Evolutionary conservation across 1,284 basidiomycete genomes (phyloP).

Genomic region (Vanrija pseudolonga): DNA sequence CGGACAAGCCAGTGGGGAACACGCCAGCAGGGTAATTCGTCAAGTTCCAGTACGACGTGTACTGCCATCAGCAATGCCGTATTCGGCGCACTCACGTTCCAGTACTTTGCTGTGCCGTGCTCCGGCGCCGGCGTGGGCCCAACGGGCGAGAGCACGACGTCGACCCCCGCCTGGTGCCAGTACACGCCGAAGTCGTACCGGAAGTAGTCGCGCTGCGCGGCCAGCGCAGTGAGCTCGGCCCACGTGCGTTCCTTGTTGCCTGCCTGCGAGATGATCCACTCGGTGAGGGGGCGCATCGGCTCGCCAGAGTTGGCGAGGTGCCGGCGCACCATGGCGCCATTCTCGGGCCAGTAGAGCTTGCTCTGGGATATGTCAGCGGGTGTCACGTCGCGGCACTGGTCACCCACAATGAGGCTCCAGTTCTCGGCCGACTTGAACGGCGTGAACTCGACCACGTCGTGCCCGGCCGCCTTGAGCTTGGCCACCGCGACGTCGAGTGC

Average conservation of each 20-base stretch:
- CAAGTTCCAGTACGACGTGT: constrained; percentile 64
- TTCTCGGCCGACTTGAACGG: constrained; percentile 20
- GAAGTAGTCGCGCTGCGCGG: constrained; percentile 31
- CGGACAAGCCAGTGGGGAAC: constrained; percentile 61
- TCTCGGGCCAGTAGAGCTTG: constrained; percentile 42
- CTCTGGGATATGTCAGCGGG: constrained; percentile 7
- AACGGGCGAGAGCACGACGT: constrained; percentile 41
- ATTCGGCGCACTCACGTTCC: constrained; percentile 22
- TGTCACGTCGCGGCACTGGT: too few relatives aligned
- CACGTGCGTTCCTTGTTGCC: constrained; percentile 18
- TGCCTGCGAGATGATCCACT: constrained; percentile 30
- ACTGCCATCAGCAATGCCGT: constrained; percentile 36
- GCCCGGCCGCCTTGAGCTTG: constrained; percentile 22
- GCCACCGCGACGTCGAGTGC: constrained; percentile 37
- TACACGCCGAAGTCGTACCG: constrained; percentile 25
- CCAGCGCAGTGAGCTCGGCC: constrained; percentile 30
- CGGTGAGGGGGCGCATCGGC: constrained; percentile 34
- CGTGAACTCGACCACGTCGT: constrained; percentile 31
- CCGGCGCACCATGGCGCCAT: constrained; percentile 25
- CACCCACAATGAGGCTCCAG: constrained; percentile 33
- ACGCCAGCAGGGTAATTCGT: constrained; percentile 65
- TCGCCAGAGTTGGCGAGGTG: constrained; percentile 27
- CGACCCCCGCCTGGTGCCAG: constrained; percentile 28
- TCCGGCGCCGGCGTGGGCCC: constrained; percentile 38
- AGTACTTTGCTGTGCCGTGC: constrained; percentile 39